Base-by-base conservation (phyloP, 495 filamentous ascomycete genomes). In the Lineolata rhizophorae region DNA sequence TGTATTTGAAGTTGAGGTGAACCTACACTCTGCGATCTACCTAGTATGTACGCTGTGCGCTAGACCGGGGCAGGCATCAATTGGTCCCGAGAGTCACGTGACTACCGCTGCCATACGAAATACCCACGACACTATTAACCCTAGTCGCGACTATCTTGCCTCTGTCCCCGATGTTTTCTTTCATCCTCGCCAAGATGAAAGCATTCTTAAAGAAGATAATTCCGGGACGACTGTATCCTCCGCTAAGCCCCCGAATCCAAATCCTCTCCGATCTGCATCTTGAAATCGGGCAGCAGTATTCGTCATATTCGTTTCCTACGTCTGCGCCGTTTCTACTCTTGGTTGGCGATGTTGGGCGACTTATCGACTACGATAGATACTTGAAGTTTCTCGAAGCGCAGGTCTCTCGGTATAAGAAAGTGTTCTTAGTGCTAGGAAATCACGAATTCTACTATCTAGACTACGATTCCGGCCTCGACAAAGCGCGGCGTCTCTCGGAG, bases 211-310 rank as follows among this genome's bases (percentile, higher is more conserved):
- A n/a, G n/a, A n/a, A n/a, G n/a, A n/a, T n/a, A n/a, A n/a, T n/a
- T n/a, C n/a, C n/a, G n/a, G n/a, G n/a, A n/a, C n/a, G n/a, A n/a
- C n/a, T n/a, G n/a, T n/a, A n/a, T n/a, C n/a, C n/a, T n/a, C n/a
- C n/a, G n/a, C n/a, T 25, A 8, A 25, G 12, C 22, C 22, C 22
- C 12, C 22, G 12, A 25, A 62, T 68, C 38, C 62, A 68, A 42
- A 38, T 66, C 20, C 47, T 70, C 22, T 68, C 65, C 8, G 64
- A 72, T 32, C 60, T 70, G 0, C 64, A 72, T 42, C 61, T 70
- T 0, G 65, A 70, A 35, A 32, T 67, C 18, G 55, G 54, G 4
- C 50, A 55, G 27, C 61, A 65, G 45, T 70, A 70, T 34, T 32
- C 41, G 3, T 48, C 53, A 1, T 69, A 51, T 30, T 42, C 55